Percentiles rank a stretch among this genome's conserved stretches.
These are phyloP conservation scores for Fraxinus nigra DNA, from an alignment of 305 asterid species.

Conservation along the genomic window DNA sequence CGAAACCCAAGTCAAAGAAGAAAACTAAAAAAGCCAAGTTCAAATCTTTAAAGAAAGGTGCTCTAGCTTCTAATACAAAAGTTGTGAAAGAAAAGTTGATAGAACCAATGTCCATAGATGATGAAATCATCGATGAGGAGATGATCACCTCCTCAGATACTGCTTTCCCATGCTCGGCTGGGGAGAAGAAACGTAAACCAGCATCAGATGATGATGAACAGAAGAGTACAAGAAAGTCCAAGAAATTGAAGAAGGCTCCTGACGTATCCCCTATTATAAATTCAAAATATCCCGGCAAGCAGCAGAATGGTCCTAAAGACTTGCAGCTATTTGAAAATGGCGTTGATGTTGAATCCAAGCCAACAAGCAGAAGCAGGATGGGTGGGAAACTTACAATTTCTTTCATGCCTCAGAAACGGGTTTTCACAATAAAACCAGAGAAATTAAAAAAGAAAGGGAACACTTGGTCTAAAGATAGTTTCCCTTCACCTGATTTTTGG, in stretches of 20 bases:
- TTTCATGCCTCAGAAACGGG: slow-evolving; percentile 63
- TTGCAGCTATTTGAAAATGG: slow-evolving; percentile 46
- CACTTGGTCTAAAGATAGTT: slow-evolving; percentile 60
- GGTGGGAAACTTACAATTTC: slow-evolving; percentile 69
- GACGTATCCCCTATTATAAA: slow-evolving; percentile 39
- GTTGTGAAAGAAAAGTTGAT: slow-evolving; percentile 52
- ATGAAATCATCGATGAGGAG: slow-evolving; percentile 57
- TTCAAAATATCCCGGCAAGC: slow-evolving; percentile 43
- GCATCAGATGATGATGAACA: slow-evolving; percentile 56
- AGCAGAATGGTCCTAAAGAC: slow-evolving; percentile 52
- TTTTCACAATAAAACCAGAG: slow-evolving; percentile 73
- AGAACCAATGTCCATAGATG: slow-evolving; percentile 66
- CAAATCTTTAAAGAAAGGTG: slow-evolving; percentile 90
- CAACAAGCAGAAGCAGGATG: slow-evolving; percentile 50
- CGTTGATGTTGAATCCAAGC: slow-evolving; percentile 56
- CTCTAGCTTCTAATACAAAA: slow-evolving; percentile 57
- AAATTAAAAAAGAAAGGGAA: slow-evolving; percentile 73
- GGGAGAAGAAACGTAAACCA: slow-evolving; percentile 59
- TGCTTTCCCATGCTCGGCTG: slow-evolving; percentile 55
- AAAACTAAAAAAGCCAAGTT: slow-evolving; percentile 82
- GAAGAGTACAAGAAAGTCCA: slow-evolving; percentile 62
- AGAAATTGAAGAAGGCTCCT: slow-evolving; percentile 51
- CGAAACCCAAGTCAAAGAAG: slow-evolving; percentile 77
- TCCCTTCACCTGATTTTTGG: slow-evolving; percentile 82
- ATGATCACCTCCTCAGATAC: slow-evolving; percentile 55